Conservation (phyloP, 1,139 yeast species). For the Blastobotrys niveus region DNA sequence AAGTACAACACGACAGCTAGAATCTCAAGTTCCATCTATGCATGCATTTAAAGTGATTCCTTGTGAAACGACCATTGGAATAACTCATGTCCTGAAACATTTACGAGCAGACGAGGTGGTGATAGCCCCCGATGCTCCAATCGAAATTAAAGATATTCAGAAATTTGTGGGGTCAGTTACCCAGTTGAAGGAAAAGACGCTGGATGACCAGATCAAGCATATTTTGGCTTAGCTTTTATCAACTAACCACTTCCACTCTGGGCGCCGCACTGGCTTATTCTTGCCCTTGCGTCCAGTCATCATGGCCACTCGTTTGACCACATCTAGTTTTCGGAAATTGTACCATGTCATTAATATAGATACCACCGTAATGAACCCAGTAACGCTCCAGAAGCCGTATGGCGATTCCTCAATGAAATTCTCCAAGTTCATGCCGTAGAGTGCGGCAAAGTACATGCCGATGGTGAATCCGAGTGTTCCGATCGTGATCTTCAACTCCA, state of each 20-base stretch:
- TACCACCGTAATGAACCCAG: slow-evolving; percentile 40
- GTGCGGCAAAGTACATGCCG: slow-evolving; percentile 70
- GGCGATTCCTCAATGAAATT: slow-evolving; percentile 79
- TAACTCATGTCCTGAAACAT: slow-evolving; percentile 32
- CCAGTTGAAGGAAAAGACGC: slow-evolving; percentile 12
- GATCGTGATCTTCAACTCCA: slow-evolving; percentile 77
- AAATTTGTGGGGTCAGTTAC: slow-evolving; percentile 26
- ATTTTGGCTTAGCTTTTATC: slow-evolving; percentile 3
- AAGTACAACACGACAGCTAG: slow-evolving; percentile 14
- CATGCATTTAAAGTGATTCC: slow-evolving; percentile 27
- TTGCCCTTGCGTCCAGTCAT: slow-evolving; percentile 17
- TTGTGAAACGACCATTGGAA: slow-evolving; percentile 31
- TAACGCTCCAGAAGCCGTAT: slow-evolving; percentile 57
- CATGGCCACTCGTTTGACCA: slow-evolving; percentile 43
- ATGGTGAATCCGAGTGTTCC: slow-evolving; percentile 81
- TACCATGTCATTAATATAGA: slow-evolving; percentile 35
- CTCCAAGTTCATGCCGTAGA: slow-evolving; percentile 93
- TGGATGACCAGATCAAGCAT: slow-evolving; percentile 3
- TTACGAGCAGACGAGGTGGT: slow-evolving; percentile 29
- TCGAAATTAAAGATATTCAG: slow-evolving; percentile 18
- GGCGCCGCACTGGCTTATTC: slow-evolving; percentile 1
- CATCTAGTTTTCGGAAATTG: slow-evolving; percentile 37
- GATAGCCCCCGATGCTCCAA: slow-evolving; percentile 24
- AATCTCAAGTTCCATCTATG: slow-evolving; percentile 21
- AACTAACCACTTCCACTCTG: slow-evolving; percentile 15